These are phyloP conservation scores for Suhomyces coccinellae DNA, from an alignment of 1,139 yeast species.

Conservation along the genomic window DNA sequence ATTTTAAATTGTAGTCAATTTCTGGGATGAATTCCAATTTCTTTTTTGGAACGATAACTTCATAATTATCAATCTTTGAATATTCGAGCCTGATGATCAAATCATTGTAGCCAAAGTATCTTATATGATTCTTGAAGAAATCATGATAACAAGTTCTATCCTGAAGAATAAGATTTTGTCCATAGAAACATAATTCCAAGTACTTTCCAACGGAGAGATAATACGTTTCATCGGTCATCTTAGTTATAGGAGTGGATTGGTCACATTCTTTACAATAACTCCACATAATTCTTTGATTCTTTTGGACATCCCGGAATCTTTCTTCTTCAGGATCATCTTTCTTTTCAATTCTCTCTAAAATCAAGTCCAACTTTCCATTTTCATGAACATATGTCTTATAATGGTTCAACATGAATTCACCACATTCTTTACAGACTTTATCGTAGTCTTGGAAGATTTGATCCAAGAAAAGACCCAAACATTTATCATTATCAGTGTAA, in stretches of 20 bases:
- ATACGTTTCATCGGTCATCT: constrained; percentile 90
- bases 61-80: constrained; percentile 70
- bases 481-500: constrained; percentile 88
- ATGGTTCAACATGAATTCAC: constrained; percentile 69
- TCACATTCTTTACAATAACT: constrained; percentile 83
- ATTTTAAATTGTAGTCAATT: constrained; percentile 66
- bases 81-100: constrained; percentile 79
- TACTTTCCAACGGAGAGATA: constrained; percentile 92
- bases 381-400: constrained; percentile 90
- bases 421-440: constrained; percentile 78
- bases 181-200: constrained; percentile 84
- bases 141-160: constrained; percentile 69
- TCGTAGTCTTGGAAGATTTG: constrained; percentile 70
- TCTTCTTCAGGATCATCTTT: constrained; percentile 19
- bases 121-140: constrained; percentile 73
- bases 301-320: constrained; percentile 35
- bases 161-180: constrained; percentile 49
- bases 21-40: constrained; percentile 73
- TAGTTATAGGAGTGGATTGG: constrained; percentile 71
- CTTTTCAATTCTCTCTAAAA: constrained; percentile 57
- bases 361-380: constrained; percentile 74
- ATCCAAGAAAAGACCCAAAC: constrained; percentile 87
- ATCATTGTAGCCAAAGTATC: constrained; percentile 83
- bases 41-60: constrained; percentile 75
- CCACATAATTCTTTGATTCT: constrained; percentile 75